Base-by-base conservation (phyloP, 176 grass and related monocot species). In the Oryza brachyantha region DNA sequence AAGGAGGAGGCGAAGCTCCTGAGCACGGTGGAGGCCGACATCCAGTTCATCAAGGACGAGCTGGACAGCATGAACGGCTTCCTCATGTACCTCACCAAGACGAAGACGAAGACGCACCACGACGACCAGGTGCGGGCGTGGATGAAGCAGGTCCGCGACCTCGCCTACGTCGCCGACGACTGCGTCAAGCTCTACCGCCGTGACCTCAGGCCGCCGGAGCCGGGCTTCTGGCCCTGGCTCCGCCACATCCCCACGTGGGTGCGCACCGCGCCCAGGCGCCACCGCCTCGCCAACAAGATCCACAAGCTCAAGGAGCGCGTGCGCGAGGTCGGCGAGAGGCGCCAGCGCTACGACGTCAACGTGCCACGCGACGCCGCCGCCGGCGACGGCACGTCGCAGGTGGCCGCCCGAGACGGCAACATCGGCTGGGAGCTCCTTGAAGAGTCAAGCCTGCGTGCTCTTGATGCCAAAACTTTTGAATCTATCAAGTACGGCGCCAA, bases 121-220 rank as follows among this genome's bases (percentile, higher is more conserved):
- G 26, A 78, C 17, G 66, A 84, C 83, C 83, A 85, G 83, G 2
- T 64, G 40, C 83, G 83, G 0, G 83, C 75, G 3, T 85, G 83
- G 83, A 85, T 85, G 83, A 85, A 79, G 83, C 83, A 85, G 67
- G 67, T 85, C 29, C 57, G 74, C 12, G 83, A 79, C 0, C 17
- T 85, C 57, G 2, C 83, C 42, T 72, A 79, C 67, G 6, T 63
- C 66, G 39, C 83, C 1, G 10, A 78, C 24, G 83, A 85, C 74
- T 79, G 67, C 83, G 40, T 85, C 67, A 32, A 73, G 25, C 24
- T 22, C 42, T 79, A 85, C 67, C 0, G 0, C 5, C 57, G 3
- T 0, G 25, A 65, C 58, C 8, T 72, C 10, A 1, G 0, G 3
- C 38, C 58, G 29, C 7, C 4, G 0, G 13, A 8, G 29, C 0